Evolutionary conservation across 305 asterid genomes (phyloP), one percentile per base, ranked within the genome.

Genomic region (Fraxinus ornus): DNA sequence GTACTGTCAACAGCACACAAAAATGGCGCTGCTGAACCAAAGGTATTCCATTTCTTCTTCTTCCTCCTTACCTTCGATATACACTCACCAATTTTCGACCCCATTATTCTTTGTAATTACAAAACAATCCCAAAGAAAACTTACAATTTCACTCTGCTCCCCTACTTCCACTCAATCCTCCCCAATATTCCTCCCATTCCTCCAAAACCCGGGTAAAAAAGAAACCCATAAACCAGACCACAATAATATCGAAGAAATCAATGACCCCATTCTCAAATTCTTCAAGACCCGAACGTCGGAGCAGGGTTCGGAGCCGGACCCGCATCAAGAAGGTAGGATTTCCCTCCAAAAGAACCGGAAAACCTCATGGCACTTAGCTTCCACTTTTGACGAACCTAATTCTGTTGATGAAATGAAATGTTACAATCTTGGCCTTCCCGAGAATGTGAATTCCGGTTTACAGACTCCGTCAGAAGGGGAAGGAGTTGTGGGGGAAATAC

Each of bases 251-350:
- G 86, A 85, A 72, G 85, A 79, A n/a, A 76, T 77, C 37, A 86
- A 89, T 71, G 97, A 93, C 90, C 98, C 97, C 35, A 86, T 93
- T 79, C 81, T 92, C 85, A 89, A 85, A 41, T 95, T 94, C 97
- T 92, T 92, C 86, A 87, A 85, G 83, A 85, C 90, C 81, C 93
- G 89, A 19, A 71, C 85, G 30, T 68, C 89, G 0, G 81, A 70
- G 77, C 85, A 83, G 10, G 83, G 68, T 60, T 78, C 91, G 24
- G 85, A 84, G 66, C 89, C 88, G 19, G 96, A 95, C 91, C 95
- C 97, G 15, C 85, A 1, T 70, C 82, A 72, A 47, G 89, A 89
- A 90, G 97, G 97, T 78, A 88, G 84, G 70, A 75, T 95, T 60
- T 80, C 97, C 79, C 91, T 90, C 84, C 90, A 84, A 15, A 89